Evolutionary conservation across 441 rosid genomes (phyloP).

Genomic region (Brassica balearica): DNA sequence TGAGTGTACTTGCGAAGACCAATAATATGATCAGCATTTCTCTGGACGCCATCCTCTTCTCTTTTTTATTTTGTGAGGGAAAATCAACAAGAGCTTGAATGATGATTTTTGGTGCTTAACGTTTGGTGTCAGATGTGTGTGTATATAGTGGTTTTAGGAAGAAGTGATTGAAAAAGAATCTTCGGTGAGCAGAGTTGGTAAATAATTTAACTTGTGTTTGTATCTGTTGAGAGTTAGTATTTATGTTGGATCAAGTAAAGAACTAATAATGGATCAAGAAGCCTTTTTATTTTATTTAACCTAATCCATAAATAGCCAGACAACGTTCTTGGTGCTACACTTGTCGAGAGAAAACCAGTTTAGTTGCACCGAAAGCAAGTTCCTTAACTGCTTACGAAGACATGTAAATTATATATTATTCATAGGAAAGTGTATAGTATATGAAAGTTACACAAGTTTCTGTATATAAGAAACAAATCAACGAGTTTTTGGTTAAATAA

Average conservation of each 20-base stretch:
- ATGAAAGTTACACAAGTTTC: slow-evolving; percentile 19
- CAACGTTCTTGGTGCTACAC: background rate
- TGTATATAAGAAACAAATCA: slow-evolving; percentile 29
- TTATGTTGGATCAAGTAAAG: background rate
- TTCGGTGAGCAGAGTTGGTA: slow-evolving; percentile 4
- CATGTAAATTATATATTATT: background rate
- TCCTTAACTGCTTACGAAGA: background rate
- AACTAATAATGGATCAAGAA: background rate
- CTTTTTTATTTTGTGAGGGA: background rate
- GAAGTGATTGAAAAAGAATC: background rate
- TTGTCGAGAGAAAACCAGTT: background rate
- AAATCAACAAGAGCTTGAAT: background rate
- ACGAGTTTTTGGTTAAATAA: background rate
- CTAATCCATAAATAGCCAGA: background rate
- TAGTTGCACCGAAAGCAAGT: slow-evolving; percentile 11
- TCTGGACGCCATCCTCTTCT: background rate
- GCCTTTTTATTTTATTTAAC: background rate
- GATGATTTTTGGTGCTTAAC: background rate
- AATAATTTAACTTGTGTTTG: background rate
- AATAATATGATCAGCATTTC: background rate
- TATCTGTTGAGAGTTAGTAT: background rate
- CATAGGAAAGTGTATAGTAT: slow-evolving; percentile 16
- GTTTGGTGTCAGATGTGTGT: background rate
- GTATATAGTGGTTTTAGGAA: background rate
- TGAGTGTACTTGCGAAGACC: background rate